These are phyloP conservation scores for Canavalia ensiformis DNA, from an alignment of 306 rosid genomes.

Conservation along the genomic window DNA sequence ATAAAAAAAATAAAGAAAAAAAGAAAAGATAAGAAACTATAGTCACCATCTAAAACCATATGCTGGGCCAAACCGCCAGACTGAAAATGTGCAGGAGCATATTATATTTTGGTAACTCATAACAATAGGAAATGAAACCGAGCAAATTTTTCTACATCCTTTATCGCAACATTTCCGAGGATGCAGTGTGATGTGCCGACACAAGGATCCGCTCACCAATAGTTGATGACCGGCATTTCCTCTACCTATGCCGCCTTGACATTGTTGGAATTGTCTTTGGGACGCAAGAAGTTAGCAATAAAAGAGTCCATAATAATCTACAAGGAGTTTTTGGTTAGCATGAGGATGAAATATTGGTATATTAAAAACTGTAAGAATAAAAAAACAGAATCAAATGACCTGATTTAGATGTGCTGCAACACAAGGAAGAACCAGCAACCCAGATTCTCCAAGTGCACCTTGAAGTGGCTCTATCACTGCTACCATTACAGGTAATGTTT, in stretches of 20 bases:
- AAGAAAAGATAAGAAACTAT: too few species aligned
- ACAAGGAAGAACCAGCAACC: constrained; percentile 94
- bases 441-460: constrained; percentile 89
- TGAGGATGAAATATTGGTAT: not conserved
- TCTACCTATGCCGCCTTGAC: constrained; percentile 54
- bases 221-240: constrained; percentile 10
- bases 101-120: constrained; percentile 2
- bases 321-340: constrained; percentile 50
- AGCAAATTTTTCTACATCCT: constrained; percentile 17
- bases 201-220: not conserved
- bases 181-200: constrained; percentile 17
- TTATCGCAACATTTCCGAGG: not conserved
- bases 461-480: constrained; percentile 90
- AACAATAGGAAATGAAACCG: not conserved
- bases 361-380: not conserved
- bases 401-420: constrained; percentile 93
- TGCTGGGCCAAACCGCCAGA: constrained; percentile 3
- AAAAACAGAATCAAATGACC: constrained; percentile 55
- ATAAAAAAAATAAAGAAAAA: too few species aligned
- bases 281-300: constrained; percentile 69
- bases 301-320: constrained; percentile 78
- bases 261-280: constrained; percentile 51
- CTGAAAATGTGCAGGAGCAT: constrained; percentile 7
- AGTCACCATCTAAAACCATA: not conserved
- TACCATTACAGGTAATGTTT: constrained; percentile 96